Base-by-base conservation (phyloP, 2,329 filamentous ascomycete species). In the Paracorniculantispora psalliotae region DNA sequence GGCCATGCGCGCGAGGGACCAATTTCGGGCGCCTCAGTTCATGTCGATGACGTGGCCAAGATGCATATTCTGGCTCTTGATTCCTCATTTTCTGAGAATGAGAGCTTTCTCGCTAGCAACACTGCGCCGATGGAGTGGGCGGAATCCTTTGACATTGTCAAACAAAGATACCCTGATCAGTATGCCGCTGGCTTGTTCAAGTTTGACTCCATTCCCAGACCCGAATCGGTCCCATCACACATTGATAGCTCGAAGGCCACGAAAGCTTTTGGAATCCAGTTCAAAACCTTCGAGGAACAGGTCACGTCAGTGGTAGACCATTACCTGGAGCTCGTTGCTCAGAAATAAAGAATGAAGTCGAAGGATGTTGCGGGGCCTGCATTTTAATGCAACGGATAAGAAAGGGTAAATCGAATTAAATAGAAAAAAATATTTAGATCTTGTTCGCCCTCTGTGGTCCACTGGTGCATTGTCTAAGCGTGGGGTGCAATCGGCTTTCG, bases 1-100 rank as follows among this genome's bases (percentile, higher is more conserved):
- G 73, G 73, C 13, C 62, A 67, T 43, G 60, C 62, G 25, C 63
- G 63, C 44, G 4, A 33, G 23, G 63, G 65, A 1, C 57, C 54
- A 9, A 64, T 67, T 25, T 62, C 66, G 5, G 72, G 73, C 21
- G 64, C 63, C 17, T 67, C 67, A 9, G 73, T 75, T 15, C 70
- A 75, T 59, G 64, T 74, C 17, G 69, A 75, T 53, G 73, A 77
- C 57, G 72, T 74, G 4, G 73, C 74, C 1, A 66, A 66, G 26
- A 68, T 69, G 6, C 75, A 77, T 54, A 69, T 77, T 28, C 61
- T 63, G 5, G 72, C 75, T 4, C 68, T 77, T 5, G 61, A 71
- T 25, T 65, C 67, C 28, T 61, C 63, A 1, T 62, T 76, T 5
- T 60, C 67, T 1, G 70, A 69, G 6, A 69, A 69, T 50, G 19